Evolutionary conservation across 495 filamentous ascomycete species (phyloP).

Genomic region (Talaromyces nanjingensis): DNA sequence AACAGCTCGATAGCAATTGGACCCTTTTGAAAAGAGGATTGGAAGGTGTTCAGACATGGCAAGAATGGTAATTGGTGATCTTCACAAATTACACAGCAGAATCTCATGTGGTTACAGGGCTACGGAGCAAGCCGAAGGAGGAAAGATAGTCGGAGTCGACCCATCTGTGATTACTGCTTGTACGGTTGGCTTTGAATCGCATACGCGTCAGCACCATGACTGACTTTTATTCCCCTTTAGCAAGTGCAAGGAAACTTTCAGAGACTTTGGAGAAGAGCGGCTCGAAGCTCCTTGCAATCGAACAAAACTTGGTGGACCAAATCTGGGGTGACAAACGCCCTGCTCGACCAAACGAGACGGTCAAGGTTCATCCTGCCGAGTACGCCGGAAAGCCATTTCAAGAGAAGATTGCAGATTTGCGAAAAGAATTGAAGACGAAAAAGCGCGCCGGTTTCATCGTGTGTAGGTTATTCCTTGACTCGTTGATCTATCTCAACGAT

Average conservation of each 20-base stretch:
- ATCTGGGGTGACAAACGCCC: conserved; percentile 78
- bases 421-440: conserved; percentile 88
- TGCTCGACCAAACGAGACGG: conserved; percentile 63
- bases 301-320: conserved; percentile 77
- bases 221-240: conserved; percentile 19
- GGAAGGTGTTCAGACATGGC: conserved; percentile 92
- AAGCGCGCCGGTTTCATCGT: conserved; percentile 80
- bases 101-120: conserved; percentile 39
- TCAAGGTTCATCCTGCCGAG: conserved; percentile 61
- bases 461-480: too few relatives aligned
- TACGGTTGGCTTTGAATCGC: conserved; percentile 21
- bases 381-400: conserved; percentile 78
- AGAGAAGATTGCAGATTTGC: conserved; percentile 78
- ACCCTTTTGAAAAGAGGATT: conserved; percentile 84
- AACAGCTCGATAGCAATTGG: conserved; percentile 94
- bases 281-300: conserved; percentile 60
- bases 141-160: conserved; percentile 87
- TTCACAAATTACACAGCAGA: conserved; percentile 2
- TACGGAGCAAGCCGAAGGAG: conserved; percentile 72
- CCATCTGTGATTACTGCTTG: conserved; percentile 78
- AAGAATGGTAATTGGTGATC: conserved; percentile 67
- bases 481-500: too few relatives aligned
- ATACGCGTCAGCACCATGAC: not conserved
- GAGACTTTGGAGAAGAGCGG: conserved; percentile 85
- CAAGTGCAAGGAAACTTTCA: conserved; percentile 75